Base-by-base conservation (phyloP, 257 asterid species). In the Solanum pimpinellifolium region DNA sequence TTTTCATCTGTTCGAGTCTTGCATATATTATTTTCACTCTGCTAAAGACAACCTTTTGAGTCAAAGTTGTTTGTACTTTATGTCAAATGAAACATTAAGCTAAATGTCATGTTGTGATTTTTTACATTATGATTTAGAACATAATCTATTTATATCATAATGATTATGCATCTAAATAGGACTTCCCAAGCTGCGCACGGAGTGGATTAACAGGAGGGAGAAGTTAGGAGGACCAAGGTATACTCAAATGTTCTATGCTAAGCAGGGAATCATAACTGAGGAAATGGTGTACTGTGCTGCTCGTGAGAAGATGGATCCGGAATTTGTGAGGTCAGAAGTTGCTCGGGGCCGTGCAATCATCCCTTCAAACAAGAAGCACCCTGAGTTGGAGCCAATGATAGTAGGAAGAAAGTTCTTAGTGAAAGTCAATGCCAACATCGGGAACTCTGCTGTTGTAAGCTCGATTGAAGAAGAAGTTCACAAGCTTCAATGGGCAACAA, bases 311-410 rank as follows among this genome's bases (percentile, higher is more conserved):
- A 94, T 94, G 25, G 98, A 95, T 90, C 97, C 99, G 4, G 99
- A 97, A 88, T 97, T 94, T 83, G 97, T 97, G 86, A 88, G 99
- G 69, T 92, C 97, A 2, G 99, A 97, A 91, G 98, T 95, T 86
- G 99, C 98, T 35, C 98, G 98, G 56, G 99, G 99, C 1, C 98
- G 99, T 76, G 99, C 99, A 75, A 97, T 95, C 89, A 97, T 97
- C 86, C 99, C 98, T 39, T 95, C 99, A 10, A 97, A 97, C 91
- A 97, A 97, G 92, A 97, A 91, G 90, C 99, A 97, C 89, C 90
- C 87, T 2, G 99, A 97, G 93, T 86, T 97, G 89, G 98, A 97
- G 92, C 99, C 98, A 1, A 95, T 94, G 98, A 93, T 97, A 83
- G 95, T 97, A 3, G 99, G 98, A 35, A 98, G 99, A 86, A 97